Evolutionary conservation across 257 asterid genomes (phyloP).

Genomic region (Ophiorrhiza pumila): DNA sequence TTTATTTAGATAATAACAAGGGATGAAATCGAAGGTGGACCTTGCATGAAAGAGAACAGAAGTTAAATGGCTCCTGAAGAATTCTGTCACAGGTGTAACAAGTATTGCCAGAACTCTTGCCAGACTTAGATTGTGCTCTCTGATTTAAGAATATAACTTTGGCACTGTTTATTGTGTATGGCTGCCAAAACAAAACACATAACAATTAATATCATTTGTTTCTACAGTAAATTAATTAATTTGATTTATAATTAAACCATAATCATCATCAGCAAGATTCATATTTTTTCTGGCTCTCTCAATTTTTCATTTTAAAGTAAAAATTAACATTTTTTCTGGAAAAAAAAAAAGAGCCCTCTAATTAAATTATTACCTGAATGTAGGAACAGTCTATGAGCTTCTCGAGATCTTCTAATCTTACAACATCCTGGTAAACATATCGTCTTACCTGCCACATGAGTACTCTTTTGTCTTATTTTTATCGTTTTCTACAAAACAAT

Average conservation of each 20-base stretch:
- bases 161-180: slow-evolving; percentile 84
- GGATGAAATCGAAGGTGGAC: slow-evolving; percentile 26
- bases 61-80: slow-evolving; percentile 77
- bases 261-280: neutral
- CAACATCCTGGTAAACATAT: slow-evolving; percentile 76
- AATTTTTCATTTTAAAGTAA: neutral
- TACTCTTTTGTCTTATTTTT: neutral
- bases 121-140: slow-evolving; percentile 64
- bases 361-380: slow-evolving; percentile 78
- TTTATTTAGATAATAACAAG: neutral
- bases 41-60: slow-evolving; percentile 97
- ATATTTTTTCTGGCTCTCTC: neutral
- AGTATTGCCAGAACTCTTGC: slow-evolving; percentile 56
- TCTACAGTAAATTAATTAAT: neutral
- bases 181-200: slow-evolving; percentile 40
- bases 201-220: neutral
- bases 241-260: no score
- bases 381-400: slow-evolving; percentile 72
- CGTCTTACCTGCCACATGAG: slow-evolving; percentile 62
- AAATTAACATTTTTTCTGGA: neutral
- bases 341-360: slow-evolving; percentile 1
- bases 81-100: slow-evolving; percentile 84
- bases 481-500: neutral
- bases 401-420: slow-evolving; percentile 82
- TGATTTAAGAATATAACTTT: slow-evolving; percentile 81